Conservation (phyloP, 768 basidiomycete species). For the Zangia roseola region DNA sequence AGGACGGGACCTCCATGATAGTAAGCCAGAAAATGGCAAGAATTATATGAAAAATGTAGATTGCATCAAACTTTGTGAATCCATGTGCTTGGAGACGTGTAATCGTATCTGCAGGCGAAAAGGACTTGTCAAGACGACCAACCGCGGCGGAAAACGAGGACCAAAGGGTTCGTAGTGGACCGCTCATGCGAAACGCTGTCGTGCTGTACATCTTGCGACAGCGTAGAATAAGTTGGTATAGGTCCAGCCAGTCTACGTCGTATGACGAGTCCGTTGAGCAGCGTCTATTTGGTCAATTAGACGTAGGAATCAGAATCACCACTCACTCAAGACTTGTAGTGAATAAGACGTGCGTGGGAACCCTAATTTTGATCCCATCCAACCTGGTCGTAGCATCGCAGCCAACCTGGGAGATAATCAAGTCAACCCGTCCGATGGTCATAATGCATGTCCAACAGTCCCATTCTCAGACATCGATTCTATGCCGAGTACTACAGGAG, state of each 20-base stretch:
- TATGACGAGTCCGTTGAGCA: too few species aligned
- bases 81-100: constrained; percentile 53
- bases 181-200: constrained; percentile 5
- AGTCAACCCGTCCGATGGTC: too few species aligned
- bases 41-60: constrained; percentile 64
- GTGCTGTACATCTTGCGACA: neutral
- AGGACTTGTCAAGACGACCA: constrained; percentile 69
- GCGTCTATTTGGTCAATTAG: too few species aligned
- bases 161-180: constrained; percentile 18
- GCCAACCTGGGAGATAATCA: too few species aligned
- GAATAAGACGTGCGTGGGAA: too few species aligned
- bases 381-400: too few species aligned
- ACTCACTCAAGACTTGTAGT: too few species aligned
- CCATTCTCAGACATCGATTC: too few species aligned
- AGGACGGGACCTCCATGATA: constrained; percentile 67
- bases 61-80: constrained; percentile 54
- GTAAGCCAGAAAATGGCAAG: constrained; percentile 69
- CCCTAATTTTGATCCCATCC: too few species aligned
- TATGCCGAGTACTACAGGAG: neutral
- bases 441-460: too few species aligned
- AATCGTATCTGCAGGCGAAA: constrained; percentile 69
- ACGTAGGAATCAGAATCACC: too few species aligned
- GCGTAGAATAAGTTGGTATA: neutral
- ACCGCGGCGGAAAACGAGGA: constrained; percentile 60
- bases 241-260: neutral